Base-by-base conservation (phyloP, 192 early-diverging fungal genomes). In the Backusella sp. region DNA sequence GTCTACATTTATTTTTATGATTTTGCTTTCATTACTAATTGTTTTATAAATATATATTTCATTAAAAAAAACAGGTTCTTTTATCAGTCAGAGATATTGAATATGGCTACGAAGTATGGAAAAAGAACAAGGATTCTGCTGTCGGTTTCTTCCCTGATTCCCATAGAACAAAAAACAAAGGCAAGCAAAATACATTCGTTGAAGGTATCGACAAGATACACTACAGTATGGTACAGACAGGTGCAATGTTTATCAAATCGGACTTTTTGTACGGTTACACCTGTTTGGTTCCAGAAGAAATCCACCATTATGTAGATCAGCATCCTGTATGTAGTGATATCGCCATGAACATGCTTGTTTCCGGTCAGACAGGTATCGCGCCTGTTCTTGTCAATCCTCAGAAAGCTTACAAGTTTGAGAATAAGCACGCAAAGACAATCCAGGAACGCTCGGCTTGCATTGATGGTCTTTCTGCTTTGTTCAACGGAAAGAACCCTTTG, bases 241-340 rank as follows among this genome's bases (percentile, higher is more conserved):
- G 72, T 28, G 36, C 62, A 17, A 75, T 79, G 77, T 79, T 79
- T 77, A 32, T 72, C 30, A 67, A 66, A 46, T n/a, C 77, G 1
- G 78, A 79, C 52, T 73, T 80, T 49, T 77, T 79, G 15, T 79
- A 62, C 6, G 68, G 59, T n/a, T 79, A 79, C 44, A 79, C 78
- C 21, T 79, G 78, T 62, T 32, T 79, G n/a, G 46, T 79, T 26
- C 77, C 77, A 0, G 49, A 35, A 21, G 19, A 42, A 41, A 65
- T 79, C 23, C 78, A 79, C n/a, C 53, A 66, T 32, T 79, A 79
- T 15, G 37, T 79, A 9, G 78, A 79, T 44, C 21, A 36, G 14
- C 35, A 65, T n/a, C 44, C 46, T 21, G 72, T 80, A 37, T 79
- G 78, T 41, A 59, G 41, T 21, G 70, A 71, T 30, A 79, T 79